Conservation (phyloP, 1,284 basidiomycete species). For the Ceratobasidium sp. region DNA sequence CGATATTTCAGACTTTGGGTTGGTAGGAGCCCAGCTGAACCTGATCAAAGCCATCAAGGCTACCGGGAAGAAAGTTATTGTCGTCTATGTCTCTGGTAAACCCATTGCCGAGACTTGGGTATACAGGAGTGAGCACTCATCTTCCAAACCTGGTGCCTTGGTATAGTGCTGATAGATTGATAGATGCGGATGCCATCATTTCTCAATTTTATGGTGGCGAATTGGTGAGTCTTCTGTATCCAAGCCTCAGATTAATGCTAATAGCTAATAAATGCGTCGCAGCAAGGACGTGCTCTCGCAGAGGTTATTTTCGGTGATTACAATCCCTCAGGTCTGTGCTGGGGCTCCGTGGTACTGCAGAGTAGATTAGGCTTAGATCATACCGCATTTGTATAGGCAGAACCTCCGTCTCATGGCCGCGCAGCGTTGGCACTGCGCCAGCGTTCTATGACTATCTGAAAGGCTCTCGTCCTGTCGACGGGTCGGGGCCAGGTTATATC, state of each 20-base stretch:
- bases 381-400: slow-evolving; percentile 60
- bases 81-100: slow-evolving; percentile 77
- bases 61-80: slow-evolving; percentile 71
- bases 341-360: not conserved
- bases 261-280: not conserved
- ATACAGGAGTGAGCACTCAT: slow-evolving; percentile 55
- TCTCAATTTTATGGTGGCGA: slow-evolving; percentile 82
- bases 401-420: slow-evolving; percentile 74
- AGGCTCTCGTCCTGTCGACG: slow-evolving; percentile 67
- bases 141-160: not conserved
- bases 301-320: slow-evolving; percentile 75
- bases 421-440: slow-evolving; percentile 72
- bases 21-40: slow-evolving; percentile 74
- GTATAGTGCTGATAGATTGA: not conserved
- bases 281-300: slow-evolving; percentile 72
- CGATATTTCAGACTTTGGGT: slow-evolving; percentile 70
- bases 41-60: slow-evolving; percentile 72
- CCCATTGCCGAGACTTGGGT: slow-evolving; percentile 80
- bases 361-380: not conserved
- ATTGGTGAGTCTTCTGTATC: slow-evolving; percentile 53
- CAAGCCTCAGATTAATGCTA: not conserved
- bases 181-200: slow-evolving; percentile 75
- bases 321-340: slow-evolving; percentile 71
- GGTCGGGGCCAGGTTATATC: slow-evolving; percentile 60
- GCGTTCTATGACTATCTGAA: slow-evolving; percentile 77